These are phyloP conservation scores for Suillus cothurnatus DNA, from an alignment of 768 basidiomycete genomes.

Conservation along the genomic window DNA sequence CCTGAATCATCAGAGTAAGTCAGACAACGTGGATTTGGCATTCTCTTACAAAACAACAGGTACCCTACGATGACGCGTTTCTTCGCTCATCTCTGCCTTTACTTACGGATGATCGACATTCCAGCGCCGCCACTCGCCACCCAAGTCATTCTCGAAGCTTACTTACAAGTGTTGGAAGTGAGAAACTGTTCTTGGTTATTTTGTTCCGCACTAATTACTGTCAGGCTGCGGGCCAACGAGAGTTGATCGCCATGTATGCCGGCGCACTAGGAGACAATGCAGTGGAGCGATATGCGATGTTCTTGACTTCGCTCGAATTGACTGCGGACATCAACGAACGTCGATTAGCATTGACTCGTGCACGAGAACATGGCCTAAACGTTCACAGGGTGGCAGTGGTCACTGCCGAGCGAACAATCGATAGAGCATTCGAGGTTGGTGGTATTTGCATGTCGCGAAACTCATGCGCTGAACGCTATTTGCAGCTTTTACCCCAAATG, in stretches of 20 bases:
- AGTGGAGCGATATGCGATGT: slow-evolving; percentile 88
- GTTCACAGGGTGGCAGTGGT: slow-evolving; percentile 76
- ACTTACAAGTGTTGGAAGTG: slow-evolving; percentile 86
- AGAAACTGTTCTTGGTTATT: slow-evolving; percentile 17
- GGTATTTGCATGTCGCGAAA: slow-evolving; percentile 6
- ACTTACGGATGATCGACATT: slow-evolving; percentile 60
- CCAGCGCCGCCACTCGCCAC: slow-evolving; percentile 72
- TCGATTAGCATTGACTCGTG: slow-evolving; percentile 67
- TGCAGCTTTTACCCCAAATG: slow-evolving; percentile 36
- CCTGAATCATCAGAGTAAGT: slow-evolving; percentile 58
- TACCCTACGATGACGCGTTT: slow-evolving; percentile 81
- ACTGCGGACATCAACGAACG: slow-evolving; percentile 66
- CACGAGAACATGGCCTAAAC: slow-evolving; percentile 84
- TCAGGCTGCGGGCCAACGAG: slow-evolving; percentile 74
- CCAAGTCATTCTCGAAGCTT: slow-evolving; percentile 84
- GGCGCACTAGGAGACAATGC: slow-evolving; percentile 89
- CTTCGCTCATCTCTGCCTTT: slow-evolving; percentile 85
- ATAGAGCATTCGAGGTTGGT: slow-evolving; percentile 65
- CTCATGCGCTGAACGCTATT: background rate
- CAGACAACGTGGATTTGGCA: slow-evolving; percentile 9
- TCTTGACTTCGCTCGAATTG: slow-evolving; percentile 78
- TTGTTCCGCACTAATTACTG: slow-evolving; percentile 2
- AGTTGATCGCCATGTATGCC: slow-evolving; percentile 93
- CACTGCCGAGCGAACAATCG: slow-evolving; percentile 78
- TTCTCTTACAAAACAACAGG: slow-evolving; percentile 36